These are phyloP conservation scores for Phytophthora syringae DNA, from an alignment of 352 stramenopile genomes.

Conservation along the genomic window DNA sequence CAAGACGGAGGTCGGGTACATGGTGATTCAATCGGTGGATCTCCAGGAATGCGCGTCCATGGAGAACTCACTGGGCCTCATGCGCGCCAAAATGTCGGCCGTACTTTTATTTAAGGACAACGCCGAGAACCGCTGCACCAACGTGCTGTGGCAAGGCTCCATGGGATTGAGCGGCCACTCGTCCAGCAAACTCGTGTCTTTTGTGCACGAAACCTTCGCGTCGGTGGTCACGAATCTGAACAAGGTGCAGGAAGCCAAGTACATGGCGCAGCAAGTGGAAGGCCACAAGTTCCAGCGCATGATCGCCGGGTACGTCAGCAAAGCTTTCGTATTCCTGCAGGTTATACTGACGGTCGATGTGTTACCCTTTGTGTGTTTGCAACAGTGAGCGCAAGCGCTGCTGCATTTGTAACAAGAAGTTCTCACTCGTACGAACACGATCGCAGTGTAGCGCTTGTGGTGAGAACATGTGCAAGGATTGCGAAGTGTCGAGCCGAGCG, in stretches of 20 bases:
- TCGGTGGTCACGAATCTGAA: slow-evolving; percentile 64
- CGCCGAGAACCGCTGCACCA: slow-evolving; percentile 42
- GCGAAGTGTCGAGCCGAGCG: slow-evolving; percentile 58
- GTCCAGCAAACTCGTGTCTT: slow-evolving; percentile 49
- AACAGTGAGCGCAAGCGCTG: slow-evolving; percentile 64
- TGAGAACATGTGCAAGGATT: slow-evolving; percentile 78
- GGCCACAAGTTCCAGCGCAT: slow-evolving; percentile 47
- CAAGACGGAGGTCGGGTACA: slow-evolving; percentile 56
- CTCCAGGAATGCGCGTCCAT: slow-evolving; percentile 59
- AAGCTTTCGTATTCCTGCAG: neutral
- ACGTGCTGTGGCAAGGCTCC: slow-evolving; percentile 67
- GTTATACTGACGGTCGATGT: slow-evolving; percentile 10
- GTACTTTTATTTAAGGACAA: slow-evolving; percentile 69
- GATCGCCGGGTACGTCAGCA: slow-evolving; percentile 45
- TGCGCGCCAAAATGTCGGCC: slow-evolving; percentile 59
- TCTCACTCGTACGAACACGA: slow-evolving; percentile 66
- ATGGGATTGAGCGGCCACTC: slow-evolving; percentile 47
- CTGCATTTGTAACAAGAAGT: slow-evolving; percentile 79
- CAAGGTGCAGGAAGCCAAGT: slow-evolving; percentile 64
- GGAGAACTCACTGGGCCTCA: slow-evolving; percentile 54
- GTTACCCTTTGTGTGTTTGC: slow-evolving; percentile 9
- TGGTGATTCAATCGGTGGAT: slow-evolving; percentile 68
- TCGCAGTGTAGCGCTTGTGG: slow-evolving; percentile 73
- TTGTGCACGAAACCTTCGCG: slow-evolving; percentile 66
- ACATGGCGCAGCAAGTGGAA: slow-evolving; percentile 65